These are phyloP conservation scores for Candida sp. DNA, from an alignment of 1,139 yeast genomes.

Conservation along the genomic window DNA sequence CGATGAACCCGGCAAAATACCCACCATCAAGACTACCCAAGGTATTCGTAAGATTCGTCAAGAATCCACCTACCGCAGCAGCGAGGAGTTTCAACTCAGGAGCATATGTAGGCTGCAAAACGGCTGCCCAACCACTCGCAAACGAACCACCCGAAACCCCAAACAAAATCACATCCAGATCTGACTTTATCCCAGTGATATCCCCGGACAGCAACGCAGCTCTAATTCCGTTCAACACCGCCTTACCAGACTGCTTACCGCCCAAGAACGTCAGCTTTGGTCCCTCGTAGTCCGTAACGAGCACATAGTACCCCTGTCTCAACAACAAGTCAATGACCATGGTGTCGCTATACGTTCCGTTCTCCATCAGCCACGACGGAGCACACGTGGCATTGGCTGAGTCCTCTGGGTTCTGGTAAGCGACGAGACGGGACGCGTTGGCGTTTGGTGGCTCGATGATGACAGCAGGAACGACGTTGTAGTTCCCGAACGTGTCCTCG, in stretches of 20 bases:
- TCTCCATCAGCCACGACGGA: constrained; percentile 17
- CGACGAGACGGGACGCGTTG: constrained; percentile 23
- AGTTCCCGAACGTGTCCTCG: constrained; percentile 31
- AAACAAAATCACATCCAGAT: constrained; percentile 34
- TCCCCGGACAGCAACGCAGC: constrained; percentile 28
- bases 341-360: constrained; percentile 12
- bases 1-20: constrained; percentile 28
- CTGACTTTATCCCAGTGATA: constrained; percentile 29
- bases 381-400: constrained; percentile 15
- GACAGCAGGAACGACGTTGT: constrained; percentile 35
- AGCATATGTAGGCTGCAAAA: constrained; percentile 35
- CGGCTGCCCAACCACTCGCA: constrained; percentile 44
- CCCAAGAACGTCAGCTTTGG: constrained; percentile 31
- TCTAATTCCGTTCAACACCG: constrained; percentile 33
- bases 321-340: constrained; percentile 25
- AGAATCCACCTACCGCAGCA: constrained; percentile 34
- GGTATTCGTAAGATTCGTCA: constrained; percentile 25
- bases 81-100: constrained; percentile 33
- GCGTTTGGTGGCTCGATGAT: constrained; percentile 33
- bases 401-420: constrained; percentile 20
- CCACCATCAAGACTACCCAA: constrained; percentile 26
- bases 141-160: constrained; percentile 47
- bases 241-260: constrained; percentile 34
- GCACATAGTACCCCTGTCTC: constrained; percentile 36
- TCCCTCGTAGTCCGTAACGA: constrained; percentile 38